Base-by-base conservation (phyloP, 768 basidiomycete species). In the Pisolithus marmoratus region DNA sequence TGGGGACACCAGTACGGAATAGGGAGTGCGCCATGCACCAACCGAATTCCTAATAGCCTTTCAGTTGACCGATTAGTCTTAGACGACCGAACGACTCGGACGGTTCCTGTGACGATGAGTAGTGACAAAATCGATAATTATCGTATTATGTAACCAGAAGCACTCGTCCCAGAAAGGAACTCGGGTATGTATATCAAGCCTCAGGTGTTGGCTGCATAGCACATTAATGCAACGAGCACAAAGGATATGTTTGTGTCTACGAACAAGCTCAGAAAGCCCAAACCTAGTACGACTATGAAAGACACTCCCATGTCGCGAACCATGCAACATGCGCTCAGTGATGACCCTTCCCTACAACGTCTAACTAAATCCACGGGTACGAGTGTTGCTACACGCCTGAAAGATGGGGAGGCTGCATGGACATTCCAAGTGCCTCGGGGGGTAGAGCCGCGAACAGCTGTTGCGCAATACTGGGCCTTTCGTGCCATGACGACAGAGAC, bases 401-500 rank as follows among this genome's bases (percentile, higher is more conserved):
- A 54, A 44, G 50, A 50, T 43, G 54, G 41, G 14, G 27, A 23
- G 29, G 50, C 26, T 27, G n/a, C 43, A 9, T 12, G 60, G 41
- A 46, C 55, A 64, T 56, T 52, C 46, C 54, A 56, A 40, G 48
- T 63, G n/a, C 63, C 65, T 17, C 37, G 38, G n/a, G 45, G 46
- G 29, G 55, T 57, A 29, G 52, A 49, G 2, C 70, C 72, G 34
- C 61, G 53, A 38, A 66, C 69, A 12, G 50, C 48, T 14, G 60
- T 62, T 2, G 83, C 82, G 57, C 80, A 79, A 54, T 85, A 85
- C 59, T 88, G 87, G 87, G 82, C 81, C 24, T 69, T 77, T 15
- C 79, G 86, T 3, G 84, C 86, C 3, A 57, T 85, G 22, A 74
- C 78, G 3, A 85, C 85, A 1, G 87, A 89, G 61, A 76, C 81